phyloP scores from a whole-genome alignment of 768 basidiomycete species.

The Terana coerulea region DNA sequence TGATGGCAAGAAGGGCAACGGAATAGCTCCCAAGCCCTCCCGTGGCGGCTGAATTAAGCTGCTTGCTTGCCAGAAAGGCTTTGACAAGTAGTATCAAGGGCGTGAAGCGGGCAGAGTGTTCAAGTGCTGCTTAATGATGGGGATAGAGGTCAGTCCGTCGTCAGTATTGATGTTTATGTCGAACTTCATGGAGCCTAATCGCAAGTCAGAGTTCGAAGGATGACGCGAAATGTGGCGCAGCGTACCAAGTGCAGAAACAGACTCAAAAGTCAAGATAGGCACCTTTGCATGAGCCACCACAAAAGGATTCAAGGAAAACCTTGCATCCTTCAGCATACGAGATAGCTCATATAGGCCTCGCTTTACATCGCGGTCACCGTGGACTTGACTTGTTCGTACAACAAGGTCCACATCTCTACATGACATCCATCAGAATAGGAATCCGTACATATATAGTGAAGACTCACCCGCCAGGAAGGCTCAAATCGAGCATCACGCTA shows the following conservation, averaged over 20 bases:
- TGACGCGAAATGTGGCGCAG: background rate
- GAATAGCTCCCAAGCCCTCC: constrained; percentile 68
- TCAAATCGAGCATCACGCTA: constrained; percentile 55
- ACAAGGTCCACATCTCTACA: constrained; percentile 64
- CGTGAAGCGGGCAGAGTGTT: constrained; percentile 52
- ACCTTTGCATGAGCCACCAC: constrained; percentile 51
- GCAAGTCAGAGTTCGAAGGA: background rate
- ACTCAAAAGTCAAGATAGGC: constrained; percentile 61
- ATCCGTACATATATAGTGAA: background rate
- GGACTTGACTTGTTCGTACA: constrained; percentile 32
- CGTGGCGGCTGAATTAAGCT: constrained; percentile 59
- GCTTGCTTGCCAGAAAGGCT: constrained; percentile 50
- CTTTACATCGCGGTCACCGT: constrained; percentile 34
- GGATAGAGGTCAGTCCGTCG: constrained; percentile 50
- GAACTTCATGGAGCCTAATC: constrained; percentile 50
- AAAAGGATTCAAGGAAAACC: constrained; percentile 40
- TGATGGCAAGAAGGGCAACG: constrained; percentile 58
- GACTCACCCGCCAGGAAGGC: constrained; percentile 58
- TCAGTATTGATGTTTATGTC: constrained; percentile 66
- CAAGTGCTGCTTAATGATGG: constrained; percentile 50
- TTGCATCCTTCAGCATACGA: constrained; percentile 37
- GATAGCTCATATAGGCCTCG: constrained; percentile 46
- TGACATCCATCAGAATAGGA: background rate
- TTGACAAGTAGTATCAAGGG: constrained; percentile 63
- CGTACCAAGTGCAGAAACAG: constrained; percentile 37